Percentiles rank a stretch among this genome's conserved stretches.
These are phyloP conservation scores for Rhizodiscina lignyota DNA, from an alignment of 495 filamentous ascomycete species.

Conservation along the genomic window DNA sequence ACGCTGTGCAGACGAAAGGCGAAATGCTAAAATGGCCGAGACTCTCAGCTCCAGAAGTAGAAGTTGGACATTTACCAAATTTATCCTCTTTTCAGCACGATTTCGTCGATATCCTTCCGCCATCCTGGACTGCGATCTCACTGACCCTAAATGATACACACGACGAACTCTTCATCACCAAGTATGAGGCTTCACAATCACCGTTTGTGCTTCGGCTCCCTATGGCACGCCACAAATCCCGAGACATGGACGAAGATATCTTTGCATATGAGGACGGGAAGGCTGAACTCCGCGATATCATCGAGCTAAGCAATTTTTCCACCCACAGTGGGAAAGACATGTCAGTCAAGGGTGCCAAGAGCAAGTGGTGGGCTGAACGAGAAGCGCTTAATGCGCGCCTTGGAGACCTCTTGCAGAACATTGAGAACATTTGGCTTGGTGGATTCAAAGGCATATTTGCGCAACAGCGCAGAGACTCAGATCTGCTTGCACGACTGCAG, in stretches of 20 bases:
- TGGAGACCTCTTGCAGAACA: conserved; percentile 60
- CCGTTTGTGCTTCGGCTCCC: conserved; percentile 80
- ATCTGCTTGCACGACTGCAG: conserved; percentile 55
- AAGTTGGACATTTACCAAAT: conserved; percentile 27
- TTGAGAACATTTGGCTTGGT: conserved; percentile 87
- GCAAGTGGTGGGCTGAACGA: conserved; percentile 76
- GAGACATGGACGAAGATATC: conserved; percentile 63
- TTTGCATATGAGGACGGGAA: conserved; percentile 71
- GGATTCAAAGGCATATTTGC: conserved; percentile 88
- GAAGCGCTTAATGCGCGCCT: conserved; percentile 63
- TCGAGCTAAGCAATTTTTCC: conserved; percentile 59
- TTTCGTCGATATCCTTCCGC: conserved; percentile 68
- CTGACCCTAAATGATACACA: conserved; percentile 62
- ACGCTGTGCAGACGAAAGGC: conserved; percentile 10
- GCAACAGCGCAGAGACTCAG: conserved; percentile 38
- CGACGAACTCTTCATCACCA: conserved; percentile 69
- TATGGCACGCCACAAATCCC: conserved; percentile 58
- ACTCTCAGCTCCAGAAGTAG: conserved; percentile 16
- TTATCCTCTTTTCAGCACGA: conserved; percentile 38
- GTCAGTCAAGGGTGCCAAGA: conserved; percentile 43
- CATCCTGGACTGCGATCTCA: conserved; percentile 70
- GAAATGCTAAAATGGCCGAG: conserved; percentile 30
- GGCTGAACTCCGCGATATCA: conserved; percentile 65
- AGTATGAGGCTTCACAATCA: conserved; percentile 49
- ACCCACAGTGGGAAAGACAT: conserved; percentile 55